Percentiles rank a stretch among this genome's conserved stretches.
Evolutionary conservation across 441 rosid genomes (phyloP).

Genomic region (Corymbia calophylla): DNA sequence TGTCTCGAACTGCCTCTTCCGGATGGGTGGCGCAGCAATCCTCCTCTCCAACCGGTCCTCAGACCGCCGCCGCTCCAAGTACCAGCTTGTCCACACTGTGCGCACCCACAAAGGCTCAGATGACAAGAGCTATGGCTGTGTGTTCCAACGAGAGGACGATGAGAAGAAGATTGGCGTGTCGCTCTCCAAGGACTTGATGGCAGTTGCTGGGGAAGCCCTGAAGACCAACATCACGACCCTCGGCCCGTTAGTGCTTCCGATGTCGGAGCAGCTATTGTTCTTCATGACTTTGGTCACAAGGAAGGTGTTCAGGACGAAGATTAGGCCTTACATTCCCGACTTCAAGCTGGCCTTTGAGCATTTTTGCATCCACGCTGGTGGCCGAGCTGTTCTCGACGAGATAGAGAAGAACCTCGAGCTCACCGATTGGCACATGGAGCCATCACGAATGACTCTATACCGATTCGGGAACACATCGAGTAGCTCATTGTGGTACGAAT

Average conservation of each 20-base stretch:
- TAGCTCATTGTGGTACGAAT: slow-evolving; percentile 36
- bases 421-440: slow-evolving; percentile 38
- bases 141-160: slow-evolving; percentile 53
- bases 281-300: slow-evolving; percentile 22
- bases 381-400: slow-evolving; percentile 36
- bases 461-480: slow-evolving; percentile 40
- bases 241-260: slow-evolving; percentile 36
- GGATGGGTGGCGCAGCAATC: slow-evolving; percentile 63
- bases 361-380: slow-evolving; percentile 38
- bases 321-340: slow-evolving; percentile 35
- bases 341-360: slow-evolving; percentile 43
- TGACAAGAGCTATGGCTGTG: slow-evolving; percentile 38
- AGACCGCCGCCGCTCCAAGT: slow-evolving; percentile 47
- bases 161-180: slow-evolving; percentile 26
- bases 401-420: slow-evolving; percentile 37
- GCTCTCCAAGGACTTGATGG: slow-evolving; percentile 39
- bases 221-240: slow-evolving; percentile 38
- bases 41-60: slow-evolving; percentile 49
- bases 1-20: slow-evolving; percentile 60
- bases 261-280: slow-evolving; percentile 39
- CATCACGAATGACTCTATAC: slow-evolving; percentile 36
- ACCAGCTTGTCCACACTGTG: slow-evolving; percentile 53
- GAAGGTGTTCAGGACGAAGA: slow-evolving; percentile 30
- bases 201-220: slow-evolving; percentile 32
- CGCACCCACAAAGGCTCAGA: slow-evolving; percentile 68